Percentiles rank a stretch among this genome's conserved stretches.
Conservation (phyloP, 2,329 filamentous ascomycete species). For the Fusarium marasasianum region DNA sequence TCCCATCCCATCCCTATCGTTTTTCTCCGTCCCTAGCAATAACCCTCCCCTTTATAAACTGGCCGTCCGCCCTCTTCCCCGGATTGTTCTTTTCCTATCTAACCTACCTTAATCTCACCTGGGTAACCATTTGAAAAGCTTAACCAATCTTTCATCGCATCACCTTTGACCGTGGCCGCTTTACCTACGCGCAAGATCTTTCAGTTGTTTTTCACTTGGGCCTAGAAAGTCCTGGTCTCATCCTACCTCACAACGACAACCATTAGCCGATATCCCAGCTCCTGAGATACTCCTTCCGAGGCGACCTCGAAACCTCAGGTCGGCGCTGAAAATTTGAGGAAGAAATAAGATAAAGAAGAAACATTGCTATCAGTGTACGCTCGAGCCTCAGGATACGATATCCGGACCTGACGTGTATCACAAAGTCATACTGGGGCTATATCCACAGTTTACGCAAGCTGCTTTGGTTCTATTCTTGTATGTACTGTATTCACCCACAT, state of each 20-base stretch:
- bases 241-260: background rate
- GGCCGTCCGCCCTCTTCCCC: slow-evolving; percentile 23
- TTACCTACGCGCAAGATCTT: background rate
- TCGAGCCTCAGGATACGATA: background rate
- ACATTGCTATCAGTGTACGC: slow-evolving; percentile 13
- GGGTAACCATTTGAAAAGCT: background rate
- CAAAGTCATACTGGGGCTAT: slow-evolving; percentile 24
- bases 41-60: slow-evolving; percentile 21
- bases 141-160: slow-evolving; percentile 1
- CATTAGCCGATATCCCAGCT: background rate
- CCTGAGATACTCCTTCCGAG: background rate
- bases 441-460: slow-evolving; percentile 43
- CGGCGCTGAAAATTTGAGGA: slow-evolving; percentile 2
- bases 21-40: background rate
- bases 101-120: background rate
- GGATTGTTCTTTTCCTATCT: background rate
- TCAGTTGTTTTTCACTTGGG: slow-evolving; percentile 18
- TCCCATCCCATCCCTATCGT: slow-evolving; percentile 9
- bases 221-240: background rate
- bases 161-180: background rate
- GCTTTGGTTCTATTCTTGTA: slow-evolving; percentile 32
- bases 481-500: slow-evolving; percentile 2
- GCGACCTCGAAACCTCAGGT: background rate
- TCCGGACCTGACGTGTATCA: slow-evolving; percentile 17
- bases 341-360: background rate